Conservation (phyloP, 305 asterid species). For the Striga hermonthica region DNA sequence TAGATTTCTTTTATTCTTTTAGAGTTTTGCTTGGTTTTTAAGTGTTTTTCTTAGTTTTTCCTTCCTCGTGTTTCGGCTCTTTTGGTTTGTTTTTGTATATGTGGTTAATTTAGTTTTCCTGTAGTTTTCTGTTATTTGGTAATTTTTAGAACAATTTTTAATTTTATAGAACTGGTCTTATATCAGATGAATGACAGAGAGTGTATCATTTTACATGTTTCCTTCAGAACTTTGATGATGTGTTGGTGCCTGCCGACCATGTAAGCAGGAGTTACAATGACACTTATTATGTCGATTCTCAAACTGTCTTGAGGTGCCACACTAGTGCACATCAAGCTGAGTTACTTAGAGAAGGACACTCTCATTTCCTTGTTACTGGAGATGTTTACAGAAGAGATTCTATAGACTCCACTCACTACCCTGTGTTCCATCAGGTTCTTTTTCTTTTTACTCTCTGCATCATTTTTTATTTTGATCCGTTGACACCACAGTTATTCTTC, state of each 20-base stretch:
- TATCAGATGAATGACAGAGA: no score
- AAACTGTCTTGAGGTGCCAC: constrained; percentile 93
- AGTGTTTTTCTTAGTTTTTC: no score
- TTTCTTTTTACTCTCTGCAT: constrained; percentile 32
- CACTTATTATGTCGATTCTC: constrained; percentile 86
- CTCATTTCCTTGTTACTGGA: constrained; percentile 84
- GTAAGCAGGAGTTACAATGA: constrained; percentile 96
- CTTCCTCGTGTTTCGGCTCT: no score
- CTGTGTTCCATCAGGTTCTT: constrained; percentile 91
- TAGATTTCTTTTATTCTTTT: no score
- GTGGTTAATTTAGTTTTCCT: no score
- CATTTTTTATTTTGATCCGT: constrained; percentile 26
- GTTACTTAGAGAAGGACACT: constrained; percentile 64
- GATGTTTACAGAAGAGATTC: constrained; percentile 97
- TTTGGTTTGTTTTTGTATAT: no score
- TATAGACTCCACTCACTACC: constrained; percentile 92
- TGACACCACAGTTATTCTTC: constrained; percentile 5
- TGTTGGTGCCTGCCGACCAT: constrained; percentile 94
- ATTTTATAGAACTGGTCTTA: no score
- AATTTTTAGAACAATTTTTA: no score
- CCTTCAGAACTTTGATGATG: constrained; percentile 94
- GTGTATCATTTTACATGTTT: constrained; percentile 4
- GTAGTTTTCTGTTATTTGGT: no score
- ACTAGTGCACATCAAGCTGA: constrained; percentile 99
- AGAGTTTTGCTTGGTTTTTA: no score